These are phyloP conservation scores for Beauveria asiatica DNA, from an alignment of 2,329 filamentous ascomycete species.

Conservation along the genomic window DNA sequence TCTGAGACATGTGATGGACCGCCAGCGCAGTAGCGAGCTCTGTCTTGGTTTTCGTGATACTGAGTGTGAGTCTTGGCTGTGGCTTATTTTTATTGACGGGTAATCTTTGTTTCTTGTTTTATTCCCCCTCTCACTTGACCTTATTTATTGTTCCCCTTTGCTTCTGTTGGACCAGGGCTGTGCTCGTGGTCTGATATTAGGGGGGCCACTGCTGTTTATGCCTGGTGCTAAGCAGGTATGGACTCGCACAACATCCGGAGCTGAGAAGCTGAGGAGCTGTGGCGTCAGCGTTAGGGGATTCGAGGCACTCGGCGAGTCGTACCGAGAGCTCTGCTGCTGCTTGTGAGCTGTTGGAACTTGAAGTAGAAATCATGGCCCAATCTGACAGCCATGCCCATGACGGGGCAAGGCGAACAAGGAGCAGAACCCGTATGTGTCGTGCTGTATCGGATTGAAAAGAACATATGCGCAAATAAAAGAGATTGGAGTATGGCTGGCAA, in stretches of 20 bases:
- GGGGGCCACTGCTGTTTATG: neutral
- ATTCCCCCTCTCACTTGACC: neutral
- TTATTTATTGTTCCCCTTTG: neutral
- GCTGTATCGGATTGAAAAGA: too few relatives aligned
- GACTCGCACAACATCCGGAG: neutral
- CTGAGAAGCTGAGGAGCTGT: neutral
- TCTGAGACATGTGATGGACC: neutral
- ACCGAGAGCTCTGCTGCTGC: neutral
- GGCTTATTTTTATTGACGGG: neutral
- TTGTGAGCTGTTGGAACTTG: neutral
- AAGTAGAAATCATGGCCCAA: neutral
- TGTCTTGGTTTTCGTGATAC: neutral
- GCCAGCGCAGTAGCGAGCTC: neutral
- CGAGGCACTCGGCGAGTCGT: neutral
- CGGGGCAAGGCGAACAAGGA: too few relatives aligned
- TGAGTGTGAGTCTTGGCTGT: neutral
- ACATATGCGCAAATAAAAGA: too few relatives aligned
- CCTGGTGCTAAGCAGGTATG: neutral
- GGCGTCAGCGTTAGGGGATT: neutral
- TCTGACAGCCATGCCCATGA: too few relatives aligned
- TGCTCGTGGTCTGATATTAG: neutral
- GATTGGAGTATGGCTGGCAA: neutral
- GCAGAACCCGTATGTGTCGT: too few relatives aligned
- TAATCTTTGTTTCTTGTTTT: neutral
- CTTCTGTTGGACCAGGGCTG: neutral